A percentile compares a stretch with the other conserved stretches of the same genome.
Evolutionary conservation across 116 monocot species (phyloP).

Genomic region (Zostera marina): DNA sequence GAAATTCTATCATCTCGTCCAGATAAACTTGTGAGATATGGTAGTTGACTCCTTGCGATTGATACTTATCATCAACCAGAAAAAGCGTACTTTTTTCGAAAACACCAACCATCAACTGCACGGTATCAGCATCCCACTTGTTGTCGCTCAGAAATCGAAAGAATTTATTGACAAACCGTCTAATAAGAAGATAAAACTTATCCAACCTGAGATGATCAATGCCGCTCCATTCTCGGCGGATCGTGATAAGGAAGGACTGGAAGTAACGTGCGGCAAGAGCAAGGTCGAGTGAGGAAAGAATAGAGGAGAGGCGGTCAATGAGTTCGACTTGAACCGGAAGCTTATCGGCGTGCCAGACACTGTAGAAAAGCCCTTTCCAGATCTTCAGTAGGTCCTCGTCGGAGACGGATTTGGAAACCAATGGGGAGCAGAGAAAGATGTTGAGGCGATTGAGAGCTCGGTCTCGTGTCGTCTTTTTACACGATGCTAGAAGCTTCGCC

Average conservation of each 20-base stretch:
- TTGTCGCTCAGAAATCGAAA: conserved; percentile 34
- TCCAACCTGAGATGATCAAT: conserved; percentile 79
- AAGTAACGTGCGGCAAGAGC: conserved; percentile 40
- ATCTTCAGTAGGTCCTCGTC: conserved; percentile 70
- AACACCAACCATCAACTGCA: conserved; percentile 10
- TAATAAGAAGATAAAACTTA: conserved; percentile 77
- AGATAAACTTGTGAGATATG: conserved; percentile 66
- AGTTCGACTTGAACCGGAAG: conserved; percentile 43
- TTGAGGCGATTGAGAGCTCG: conserved; percentile 38
- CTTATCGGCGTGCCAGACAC: conserved; percentile 89
- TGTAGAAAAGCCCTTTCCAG: conserved; percentile 98
- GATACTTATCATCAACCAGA: conserved; percentile 38
- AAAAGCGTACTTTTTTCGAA: conserved; percentile 46
- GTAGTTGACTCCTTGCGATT: conserved; percentile 51
- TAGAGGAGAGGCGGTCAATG: conserved; percentile 31
- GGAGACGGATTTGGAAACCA: conserved; percentile 10
- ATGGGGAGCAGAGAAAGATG: conserved; percentile 22
- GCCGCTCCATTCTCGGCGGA: conserved; percentile 84
- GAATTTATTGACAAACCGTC: conserved; percentile 37
- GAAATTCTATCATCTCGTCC: conserved; percentile 56
- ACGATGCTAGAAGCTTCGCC: conserved; percentile 59
- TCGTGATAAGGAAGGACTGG: conserved; percentile 39
- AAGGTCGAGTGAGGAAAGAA: conserved; percentile 24
- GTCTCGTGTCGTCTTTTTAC: conserved; percentile 31
- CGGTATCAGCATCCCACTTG: conserved; percentile 29